Evolutionary conservation across 768 basidiomycete genomes (phyloP), one percentile per base, ranked within the genome.

Genomic region (Boletus subparvulus): DNA sequence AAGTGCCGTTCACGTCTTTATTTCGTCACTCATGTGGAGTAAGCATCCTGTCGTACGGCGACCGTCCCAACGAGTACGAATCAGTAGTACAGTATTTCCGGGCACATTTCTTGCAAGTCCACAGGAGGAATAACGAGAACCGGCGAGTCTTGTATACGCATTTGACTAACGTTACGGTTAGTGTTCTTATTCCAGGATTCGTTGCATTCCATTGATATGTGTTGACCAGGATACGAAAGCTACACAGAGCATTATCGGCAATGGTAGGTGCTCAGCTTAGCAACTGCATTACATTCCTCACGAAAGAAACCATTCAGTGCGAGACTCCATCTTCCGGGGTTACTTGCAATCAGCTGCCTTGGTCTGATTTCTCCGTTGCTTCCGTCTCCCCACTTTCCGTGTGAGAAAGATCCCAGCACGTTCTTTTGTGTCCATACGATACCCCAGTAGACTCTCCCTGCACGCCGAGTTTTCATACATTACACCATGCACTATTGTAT

Each of bases 31-130:
- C 47, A 64, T 51, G 47, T 35, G 28, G 40, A 24, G 24, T 44
- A 60, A 91, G 88, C 68, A 92, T 92, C 64, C 84, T 90, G 35
- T 92, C 90, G 7, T 92, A 86, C 60, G 88, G 87, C 28, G 85
- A 90, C 60, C 83, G 90, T 40, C 72, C 82, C n/a, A 92, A 93
- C 67, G 87, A 87, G 64, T 91, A 86, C 64, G 88, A 92, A 55
- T 83, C 86, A 6, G 88, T 90, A 21, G 84, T 90, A 42, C 84
- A 88, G 65, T 93, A 93, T 73, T 93, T 94, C 82, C 86, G 88
- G 11, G 87, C 89, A 36, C 92, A 93, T 64, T 94, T 94, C 74
- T 74, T 90, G 57, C 90, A 93, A 70, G 71, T 89, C 17, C 90
- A 92, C 69, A 76, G 85, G 63, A 81, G 82, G 60, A 92, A 90